Evolutionary conservation across 805 yeast genomes (phyloP).

Genomic region (Wickerhamiella shivajii): DNA sequence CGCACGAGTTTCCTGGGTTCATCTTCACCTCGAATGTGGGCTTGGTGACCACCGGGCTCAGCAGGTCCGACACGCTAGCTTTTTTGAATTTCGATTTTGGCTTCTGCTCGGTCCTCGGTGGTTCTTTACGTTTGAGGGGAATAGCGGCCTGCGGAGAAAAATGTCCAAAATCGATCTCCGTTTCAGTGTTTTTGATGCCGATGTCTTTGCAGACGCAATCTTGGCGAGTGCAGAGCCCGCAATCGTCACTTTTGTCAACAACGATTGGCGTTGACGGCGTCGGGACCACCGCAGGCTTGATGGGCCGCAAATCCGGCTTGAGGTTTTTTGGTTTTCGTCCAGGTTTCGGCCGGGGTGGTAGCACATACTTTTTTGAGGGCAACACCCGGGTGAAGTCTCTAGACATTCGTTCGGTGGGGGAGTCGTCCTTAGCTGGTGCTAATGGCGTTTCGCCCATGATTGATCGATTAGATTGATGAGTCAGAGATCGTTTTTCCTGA

Average conservation of each 20-base stretch:
- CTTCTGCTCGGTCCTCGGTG: too few relatives aligned
- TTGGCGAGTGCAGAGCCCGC: constrained; percentile 24
- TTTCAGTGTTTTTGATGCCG: constrained; percentile 17
- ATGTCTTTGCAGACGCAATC: constrained; percentile 25
- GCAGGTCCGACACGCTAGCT: constrained; percentile 4
- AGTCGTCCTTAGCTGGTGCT: too few relatives aligned
- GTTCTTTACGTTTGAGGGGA: not conserved
- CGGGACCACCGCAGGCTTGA: constrained; percentile 36
- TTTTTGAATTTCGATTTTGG: constrained; percentile 2
- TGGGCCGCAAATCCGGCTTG: constrained; percentile 79
- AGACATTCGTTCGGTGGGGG: too few relatives aligned
- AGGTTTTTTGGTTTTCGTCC: constrained; percentile 59
- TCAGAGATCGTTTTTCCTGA: too few relatives aligned
- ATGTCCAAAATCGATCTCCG: too few relatives aligned
- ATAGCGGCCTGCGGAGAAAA: not conserved
- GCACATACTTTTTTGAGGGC: constrained; percentile 71
- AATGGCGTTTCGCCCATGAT: too few relatives aligned
- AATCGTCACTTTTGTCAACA: constrained; percentile 13
- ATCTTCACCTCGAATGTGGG: constrained; percentile 9
- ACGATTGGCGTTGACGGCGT: not conserved
- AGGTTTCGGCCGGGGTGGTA: constrained; percentile 73
- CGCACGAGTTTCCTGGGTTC: constrained; percentile 48
- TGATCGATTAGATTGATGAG: too few relatives aligned
- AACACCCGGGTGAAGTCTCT: too few relatives aligned
- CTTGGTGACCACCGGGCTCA: constrained; percentile 5